These are phyloP conservation scores for Circinella umbellata DNA, from an alignment of 371 early-diverging fungal genomes.

Conservation along the genomic window DNA sequence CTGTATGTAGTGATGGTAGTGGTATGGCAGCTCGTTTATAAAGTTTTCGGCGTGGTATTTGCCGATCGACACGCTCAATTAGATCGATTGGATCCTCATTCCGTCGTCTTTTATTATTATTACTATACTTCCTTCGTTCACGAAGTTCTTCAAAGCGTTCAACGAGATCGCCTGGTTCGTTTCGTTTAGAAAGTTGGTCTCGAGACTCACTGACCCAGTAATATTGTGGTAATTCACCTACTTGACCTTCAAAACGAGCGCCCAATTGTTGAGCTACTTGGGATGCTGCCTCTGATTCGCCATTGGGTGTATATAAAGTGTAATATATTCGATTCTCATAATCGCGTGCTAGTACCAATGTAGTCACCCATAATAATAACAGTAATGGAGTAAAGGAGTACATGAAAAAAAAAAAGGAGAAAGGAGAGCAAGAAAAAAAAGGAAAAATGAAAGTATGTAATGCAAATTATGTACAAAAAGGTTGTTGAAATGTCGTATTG, in stretches of 20 bases:
- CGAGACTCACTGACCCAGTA: conserved; percentile 61
- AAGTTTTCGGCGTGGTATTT: conserved; percentile 33
- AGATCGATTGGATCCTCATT: conserved; percentile 17
- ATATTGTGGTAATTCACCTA: conserved; percentile 70
- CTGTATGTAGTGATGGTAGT: too few species aligned
- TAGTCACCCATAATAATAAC: conserved; percentile 5
- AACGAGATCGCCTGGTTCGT: conserved; percentile 15
- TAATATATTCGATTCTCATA: conserved; percentile 52
- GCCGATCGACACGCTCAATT: conserved; percentile 34
- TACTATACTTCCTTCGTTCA: background rate
- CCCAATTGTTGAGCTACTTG: conserved; percentile 48
- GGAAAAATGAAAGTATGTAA: background rate
- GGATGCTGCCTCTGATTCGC: conserved; percentile 31
- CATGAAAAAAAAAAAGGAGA: background rate
- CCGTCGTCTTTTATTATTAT: conserved; percentile 14
- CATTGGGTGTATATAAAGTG: conserved; percentile 49
- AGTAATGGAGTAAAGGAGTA: conserved; percentile 1
- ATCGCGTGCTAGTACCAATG: conserved; percentile 21
- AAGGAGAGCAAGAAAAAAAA: background rate
- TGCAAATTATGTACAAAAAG: background rate
- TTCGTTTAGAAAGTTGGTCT: conserved; percentile 13
- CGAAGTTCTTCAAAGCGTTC: conserved; percentile 22
- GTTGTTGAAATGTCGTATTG: background rate
- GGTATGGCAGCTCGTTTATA: conserved; percentile 42
- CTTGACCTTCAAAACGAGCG: conserved; percentile 63